These are phyloP conservation scores for Solanum arcanum DNA, from an alignment of 257 asterid genomes.

Conservation along the genomic window DNA sequence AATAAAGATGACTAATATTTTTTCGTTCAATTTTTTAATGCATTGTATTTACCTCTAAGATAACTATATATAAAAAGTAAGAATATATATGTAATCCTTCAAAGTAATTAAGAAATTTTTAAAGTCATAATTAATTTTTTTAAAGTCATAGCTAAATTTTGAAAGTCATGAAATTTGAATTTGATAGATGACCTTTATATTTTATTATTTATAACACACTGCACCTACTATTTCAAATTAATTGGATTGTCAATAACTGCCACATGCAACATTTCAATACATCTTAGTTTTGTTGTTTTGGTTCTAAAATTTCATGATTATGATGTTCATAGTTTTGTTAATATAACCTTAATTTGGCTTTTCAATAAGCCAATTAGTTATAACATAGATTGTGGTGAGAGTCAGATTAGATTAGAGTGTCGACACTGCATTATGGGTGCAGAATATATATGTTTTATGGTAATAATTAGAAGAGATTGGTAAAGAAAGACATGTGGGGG, in stretches of 20 bases:
- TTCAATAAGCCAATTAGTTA: neutral
- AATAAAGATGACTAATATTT: no score
- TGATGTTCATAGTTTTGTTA: neutral
- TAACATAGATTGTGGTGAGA: no score
- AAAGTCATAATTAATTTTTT: no score
- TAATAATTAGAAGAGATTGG: neutral
- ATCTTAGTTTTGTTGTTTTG: neutral
- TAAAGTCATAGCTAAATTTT: no score
- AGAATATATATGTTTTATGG: neutral
- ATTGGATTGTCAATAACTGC: neutral
- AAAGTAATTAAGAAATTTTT: no score
- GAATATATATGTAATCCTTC: no score
- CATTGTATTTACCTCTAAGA: no score
- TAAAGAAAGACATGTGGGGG: neutral
- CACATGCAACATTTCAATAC: neutral
- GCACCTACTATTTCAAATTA: neutral
- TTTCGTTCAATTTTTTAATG: no score
- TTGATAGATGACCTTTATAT: accelerated
- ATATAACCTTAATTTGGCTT: neutral
- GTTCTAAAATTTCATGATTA: neutral
- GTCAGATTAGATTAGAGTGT: no score
- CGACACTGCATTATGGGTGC: no score
- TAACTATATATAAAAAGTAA: no score
- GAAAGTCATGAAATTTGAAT: no score
- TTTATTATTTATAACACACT: neutral